These are phyloP conservation scores for Tricholoma furcatifolium DNA, from an alignment of 768 basidiomycete genomes.

Conservation along the genomic window DNA sequence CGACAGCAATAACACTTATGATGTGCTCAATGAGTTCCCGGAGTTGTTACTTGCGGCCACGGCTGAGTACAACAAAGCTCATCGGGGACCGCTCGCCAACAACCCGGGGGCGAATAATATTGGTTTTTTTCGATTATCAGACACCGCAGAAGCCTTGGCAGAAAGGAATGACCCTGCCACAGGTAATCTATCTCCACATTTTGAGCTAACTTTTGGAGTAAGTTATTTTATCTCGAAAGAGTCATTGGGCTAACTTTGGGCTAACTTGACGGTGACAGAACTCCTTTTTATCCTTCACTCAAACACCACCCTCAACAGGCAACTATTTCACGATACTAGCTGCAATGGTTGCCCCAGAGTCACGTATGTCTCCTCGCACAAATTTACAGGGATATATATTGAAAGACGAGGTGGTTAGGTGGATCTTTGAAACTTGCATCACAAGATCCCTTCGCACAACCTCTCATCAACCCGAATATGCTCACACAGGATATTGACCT, in stretches of 20 bases:
- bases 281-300: constrained; percentile 4
- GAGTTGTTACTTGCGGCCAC: constrained; percentile 10
- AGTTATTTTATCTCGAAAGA: background rate
- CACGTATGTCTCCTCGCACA: too few relatives aligned
- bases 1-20: constrained; percentile 18
- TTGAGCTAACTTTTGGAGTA: constrained; percentile 16
- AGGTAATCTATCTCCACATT: constrained; percentile 21
- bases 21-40: constrained; percentile 12
- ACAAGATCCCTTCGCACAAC: constrained; percentile 5
- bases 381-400: too few relatives aligned
- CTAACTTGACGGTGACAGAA: constrained; percentile 2
- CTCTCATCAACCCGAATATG: constrained; percentile 14
- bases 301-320: constrained; percentile 10
- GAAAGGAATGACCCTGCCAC: constrained; percentile 20
- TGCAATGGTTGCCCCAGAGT: constrained; percentile 9
- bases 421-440: constrained; percentile 10
- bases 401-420: background rate
- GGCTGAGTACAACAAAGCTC: constrained; percentile 17
- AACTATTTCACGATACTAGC: constrained; percentile 8
- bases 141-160: constrained; percentile 5
- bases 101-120: constrained; percentile 13
- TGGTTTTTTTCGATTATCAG: constrained; percentile 16
- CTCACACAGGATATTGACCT: constrained; percentile 9
- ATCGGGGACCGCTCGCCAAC: constrained; percentile 21
- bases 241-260: too few relatives aligned